Evolutionary conservation across 768 basidiomycete genomes (phyloP).

Genomic region (Saitozyma podzolica): DNA sequence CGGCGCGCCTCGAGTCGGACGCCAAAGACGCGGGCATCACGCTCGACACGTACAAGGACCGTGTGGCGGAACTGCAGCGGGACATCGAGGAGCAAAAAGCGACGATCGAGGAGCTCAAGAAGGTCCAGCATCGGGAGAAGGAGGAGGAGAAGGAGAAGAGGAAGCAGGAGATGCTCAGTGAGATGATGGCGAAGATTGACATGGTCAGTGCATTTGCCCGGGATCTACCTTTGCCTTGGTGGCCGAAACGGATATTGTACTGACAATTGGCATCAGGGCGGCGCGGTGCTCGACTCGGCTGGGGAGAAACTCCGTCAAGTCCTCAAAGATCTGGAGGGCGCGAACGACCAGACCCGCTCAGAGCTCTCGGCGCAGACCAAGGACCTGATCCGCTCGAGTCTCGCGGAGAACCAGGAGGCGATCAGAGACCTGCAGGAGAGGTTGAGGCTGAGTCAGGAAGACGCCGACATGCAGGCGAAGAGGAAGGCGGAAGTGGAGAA

Average conservation of each 20-base stretch:
- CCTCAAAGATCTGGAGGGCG: conserved; percentile 45
- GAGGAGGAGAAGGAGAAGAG: conserved; percentile 97
- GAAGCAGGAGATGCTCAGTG: conserved; percentile 98
- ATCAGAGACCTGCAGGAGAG: conserved; percentile 87
- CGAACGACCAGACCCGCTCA: conserved; percentile 54
- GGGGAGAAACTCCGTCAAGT: conserved; percentile 43
- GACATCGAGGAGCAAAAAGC: conserved; percentile 54
- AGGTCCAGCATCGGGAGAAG: conserved; percentile 76
- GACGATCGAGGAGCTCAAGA: conserved; percentile 84
- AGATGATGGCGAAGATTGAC: conserved; percentile 99
- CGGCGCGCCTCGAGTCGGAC: conserved; percentile 90
- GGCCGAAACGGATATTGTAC: neutral
- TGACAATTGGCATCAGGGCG: conserved; percentile 38
- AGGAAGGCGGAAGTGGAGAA: conserved; percentile 83
- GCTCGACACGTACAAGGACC: conserved; percentile 91
- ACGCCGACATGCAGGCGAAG: conserved; percentile 78
- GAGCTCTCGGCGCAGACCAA: conserved; percentile 61
- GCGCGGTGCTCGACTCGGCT: conserved; percentile 27
- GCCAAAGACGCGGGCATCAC: conserved; percentile 92
- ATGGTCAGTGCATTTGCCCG: conserved; percentile 60
- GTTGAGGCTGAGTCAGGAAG: conserved; percentile 84
- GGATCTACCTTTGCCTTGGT: neutral
- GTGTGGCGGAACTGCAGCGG: conserved; percentile 77
- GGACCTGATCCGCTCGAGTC: conserved; percentile 73
- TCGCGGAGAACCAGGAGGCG: conserved; percentile 82